phyloP scores from a whole-genome alignment of 108 stramenopile species.

The Stephanodiscus triporus region DNA sequence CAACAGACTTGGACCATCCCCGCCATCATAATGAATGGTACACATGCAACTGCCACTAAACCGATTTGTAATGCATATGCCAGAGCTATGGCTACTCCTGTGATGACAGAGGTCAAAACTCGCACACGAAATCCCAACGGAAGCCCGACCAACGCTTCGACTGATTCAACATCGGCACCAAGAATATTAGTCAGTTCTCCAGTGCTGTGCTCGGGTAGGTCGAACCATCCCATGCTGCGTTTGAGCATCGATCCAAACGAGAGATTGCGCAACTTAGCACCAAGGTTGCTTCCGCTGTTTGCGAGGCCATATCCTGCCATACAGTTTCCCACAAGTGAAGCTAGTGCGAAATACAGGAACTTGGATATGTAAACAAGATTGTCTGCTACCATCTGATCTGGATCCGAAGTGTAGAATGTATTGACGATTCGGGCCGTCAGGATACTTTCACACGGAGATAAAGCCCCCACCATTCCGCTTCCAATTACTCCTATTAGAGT shows the following conservation, averaged over 20 bases:
- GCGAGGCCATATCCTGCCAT: constrained; percentile 42
- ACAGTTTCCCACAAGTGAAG: constrained; percentile 36
- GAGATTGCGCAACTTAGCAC: constrained; percentile 22
- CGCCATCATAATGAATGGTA: constrained; percentile 43
- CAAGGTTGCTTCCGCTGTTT: constrained; percentile 38
- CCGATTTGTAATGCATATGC: constrained; percentile 40
- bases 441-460: constrained; percentile 48
- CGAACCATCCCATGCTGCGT: constrained; percentile 48
- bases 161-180: constrained; percentile 38
- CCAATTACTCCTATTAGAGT: too few species aligned
- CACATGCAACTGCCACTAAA: constrained; percentile 41
- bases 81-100: constrained; percentile 37
- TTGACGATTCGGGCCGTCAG: constrained; percentile 48
- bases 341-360: constrained; percentile 38
- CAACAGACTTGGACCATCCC: constrained; percentile 43
- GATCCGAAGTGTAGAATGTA: constrained; percentile 29
- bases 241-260: constrained; percentile 41
- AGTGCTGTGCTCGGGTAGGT: constrained; percentile 30
- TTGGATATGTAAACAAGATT: constrained; percentile 19
- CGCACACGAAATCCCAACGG: constrained; percentile 37
- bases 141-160: constrained; percentile 32
- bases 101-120: constrained; percentile 34
- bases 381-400: constrained; percentile 28
- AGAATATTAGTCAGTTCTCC: constrained; percentile 44
- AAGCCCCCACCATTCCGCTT: constrained; percentile 32